phyloP scores from a whole-genome alignment of 176 grass and related monocot genomes.

The Triticum dicoccoides region DNA sequence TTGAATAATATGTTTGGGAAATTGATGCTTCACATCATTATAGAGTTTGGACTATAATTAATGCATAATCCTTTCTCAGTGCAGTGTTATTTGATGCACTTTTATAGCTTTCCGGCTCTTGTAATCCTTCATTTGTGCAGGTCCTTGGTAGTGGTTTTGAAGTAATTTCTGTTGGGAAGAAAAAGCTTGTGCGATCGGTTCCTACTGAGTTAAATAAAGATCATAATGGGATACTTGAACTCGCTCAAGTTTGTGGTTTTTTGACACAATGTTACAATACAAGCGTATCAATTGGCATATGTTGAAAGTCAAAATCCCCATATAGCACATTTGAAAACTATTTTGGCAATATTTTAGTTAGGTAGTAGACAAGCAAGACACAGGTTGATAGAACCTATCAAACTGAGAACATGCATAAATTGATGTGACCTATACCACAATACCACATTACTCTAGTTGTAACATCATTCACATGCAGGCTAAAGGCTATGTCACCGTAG shows the following conservation, averaged over 20 bases:
- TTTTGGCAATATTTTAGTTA: neutral
- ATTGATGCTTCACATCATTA: neutral
- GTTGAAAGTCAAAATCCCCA: neutral
- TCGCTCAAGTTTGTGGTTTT: slow-evolving; percentile 80
- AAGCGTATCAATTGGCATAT: neutral
- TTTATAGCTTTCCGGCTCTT: neutral
- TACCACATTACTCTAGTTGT: neutral
- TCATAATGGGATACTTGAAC: slow-evolving; percentile 94
- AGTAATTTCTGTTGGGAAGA: slow-evolving; percentile 89
- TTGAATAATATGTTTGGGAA: neutral
- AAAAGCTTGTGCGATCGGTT: slow-evolving; percentile 84
- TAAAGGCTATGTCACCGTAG: slow-evolving; percentile 73
- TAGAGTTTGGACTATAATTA: neutral
- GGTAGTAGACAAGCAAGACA: neutral
- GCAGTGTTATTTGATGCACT: neutral
- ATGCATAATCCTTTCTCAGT: neutral
- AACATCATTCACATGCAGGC: slow-evolving; percentile 52
- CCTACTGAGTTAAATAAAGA: slow-evolving; percentile 96
- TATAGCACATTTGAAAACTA: neutral
- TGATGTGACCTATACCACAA: neutral
- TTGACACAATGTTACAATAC: neutral
- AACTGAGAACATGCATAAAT: neutral
- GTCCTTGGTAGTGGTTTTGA: slow-evolving; percentile 94
- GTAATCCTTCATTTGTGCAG: slow-evolving; percentile 30
- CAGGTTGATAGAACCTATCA: neutral